A percentile compares a stretch with the other conserved stretches of the same genome.
phyloP scores from a whole-genome alignment of 1,139 yeast species.

The Yamadazyma spencermartinsiae region DNA sequence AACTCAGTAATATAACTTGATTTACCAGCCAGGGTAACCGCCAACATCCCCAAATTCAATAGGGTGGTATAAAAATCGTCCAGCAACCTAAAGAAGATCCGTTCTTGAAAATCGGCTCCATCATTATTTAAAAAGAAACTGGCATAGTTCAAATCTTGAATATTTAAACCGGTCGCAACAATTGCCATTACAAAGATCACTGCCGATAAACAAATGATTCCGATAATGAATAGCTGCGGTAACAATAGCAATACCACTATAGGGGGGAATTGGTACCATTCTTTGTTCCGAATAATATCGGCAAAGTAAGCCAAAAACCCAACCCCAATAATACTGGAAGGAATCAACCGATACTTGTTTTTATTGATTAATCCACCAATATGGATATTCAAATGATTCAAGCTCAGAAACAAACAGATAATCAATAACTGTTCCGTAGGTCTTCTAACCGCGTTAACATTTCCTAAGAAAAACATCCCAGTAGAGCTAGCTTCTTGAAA shows the following conservation, averaged over 20 bases:
- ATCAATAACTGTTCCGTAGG: slow-evolving; percentile 58
- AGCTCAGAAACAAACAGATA: slow-evolving; percentile 51
- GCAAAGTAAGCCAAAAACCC: slow-evolving; percentile 49
- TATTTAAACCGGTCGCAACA: slow-evolving; percentile 54
- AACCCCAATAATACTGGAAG: slow-evolving; percentile 59
- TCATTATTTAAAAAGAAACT: slow-evolving; percentile 41
- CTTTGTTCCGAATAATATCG: slow-evolving; percentile 34
- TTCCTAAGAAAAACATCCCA: slow-evolving; percentile 29
- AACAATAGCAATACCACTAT: slow-evolving; percentile 55
- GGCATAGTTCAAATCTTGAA: slow-evolving; percentile 49
- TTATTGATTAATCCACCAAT: slow-evolving; percentile 54
- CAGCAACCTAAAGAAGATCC: slow-evolving; percentile 28
- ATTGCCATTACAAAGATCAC: slow-evolving; percentile 55
- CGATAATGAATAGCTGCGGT: slow-evolving; percentile 60
- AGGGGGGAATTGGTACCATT: slow-evolving; percentile 45
- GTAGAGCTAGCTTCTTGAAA: slow-evolving; percentile 68
- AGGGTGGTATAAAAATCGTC: slow-evolving; percentile 71
- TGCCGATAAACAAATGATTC: slow-evolving; percentile 50
- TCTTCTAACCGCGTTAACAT: slow-evolving; percentile 23
- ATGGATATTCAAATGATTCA: slow-evolving; percentile 59
- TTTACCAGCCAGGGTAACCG: slow-evolving; percentile 65
- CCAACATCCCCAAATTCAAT: slow-evolving; percentile 59
- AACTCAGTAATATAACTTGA: slow-evolving; percentile 66
- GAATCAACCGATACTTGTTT: slow-evolving; percentile 57
- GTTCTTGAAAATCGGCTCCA: slow-evolving; percentile 15